Conservation (phyloP, 2,329 filamentous ascomycete species). For the Epichloe typhina region DNA sequence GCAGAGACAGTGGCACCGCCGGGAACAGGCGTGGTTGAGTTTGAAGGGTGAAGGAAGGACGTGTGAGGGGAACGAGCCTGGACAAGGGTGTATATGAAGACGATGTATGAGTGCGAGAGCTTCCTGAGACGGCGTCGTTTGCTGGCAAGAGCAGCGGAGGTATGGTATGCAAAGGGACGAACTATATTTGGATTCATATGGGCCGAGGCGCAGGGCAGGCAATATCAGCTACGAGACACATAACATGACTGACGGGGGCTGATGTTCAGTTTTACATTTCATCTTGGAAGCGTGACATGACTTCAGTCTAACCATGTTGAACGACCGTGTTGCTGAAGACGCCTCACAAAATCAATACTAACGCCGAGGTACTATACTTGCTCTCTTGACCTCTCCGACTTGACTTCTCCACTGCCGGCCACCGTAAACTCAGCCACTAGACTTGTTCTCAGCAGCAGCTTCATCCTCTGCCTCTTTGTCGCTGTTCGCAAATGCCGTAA, state of each 20-base stretch:
- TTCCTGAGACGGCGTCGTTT: not conserved
- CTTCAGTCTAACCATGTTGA: no score
- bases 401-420: not conserved
- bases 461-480: not conserved
- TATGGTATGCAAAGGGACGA: not conserved
- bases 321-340: no score
- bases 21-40: conserved; percentile 27
- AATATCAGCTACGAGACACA: not conserved
- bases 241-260: not conserved
- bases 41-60: conserved; percentile 23
- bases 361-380: no score
- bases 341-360: no score
- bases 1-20: conserved; percentile 16
- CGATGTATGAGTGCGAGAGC: conserved; percentile 5
- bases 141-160: not conserved
- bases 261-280: no score
- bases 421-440: not conserved
- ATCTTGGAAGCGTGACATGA: no score
- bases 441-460: not conserved
- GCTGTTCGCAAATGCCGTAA: not conserved
- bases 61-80: not conserved
- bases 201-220: not conserved
- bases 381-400: not conserved
- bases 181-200: not conserved
- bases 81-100: conserved; percentile 6